Evolutionary conservation across 2,329 filamentous ascomycete genomes (phyloP).

Genomic region (Aureobasidium sp.): DNA sequence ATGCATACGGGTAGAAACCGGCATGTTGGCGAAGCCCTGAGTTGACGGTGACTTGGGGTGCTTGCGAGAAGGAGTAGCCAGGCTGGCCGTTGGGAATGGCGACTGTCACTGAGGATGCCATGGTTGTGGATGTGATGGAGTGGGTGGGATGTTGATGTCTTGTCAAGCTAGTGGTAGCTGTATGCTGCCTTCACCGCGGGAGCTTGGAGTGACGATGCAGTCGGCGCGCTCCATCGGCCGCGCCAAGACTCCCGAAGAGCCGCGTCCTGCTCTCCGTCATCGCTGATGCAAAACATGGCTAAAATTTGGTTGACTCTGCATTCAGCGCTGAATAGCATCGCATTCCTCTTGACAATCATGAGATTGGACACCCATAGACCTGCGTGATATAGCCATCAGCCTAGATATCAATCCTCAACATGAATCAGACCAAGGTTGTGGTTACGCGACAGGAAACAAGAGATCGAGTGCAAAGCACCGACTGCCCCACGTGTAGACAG

Average conservation of each 20-base stretch:
- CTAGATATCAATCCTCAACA: neutral
- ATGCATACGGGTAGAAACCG: slow-evolving; percentile 79
- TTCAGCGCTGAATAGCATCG: neutral
- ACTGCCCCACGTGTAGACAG: slow-evolving; percentile 13
- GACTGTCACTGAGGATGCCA: slow-evolving; percentile 14
- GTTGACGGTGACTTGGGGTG: slow-evolving; percentile 34
- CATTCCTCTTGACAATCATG: neutral
- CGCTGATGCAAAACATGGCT: neutral
- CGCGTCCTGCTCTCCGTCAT: neutral
- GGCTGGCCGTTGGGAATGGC: slow-evolving; percentile 25
- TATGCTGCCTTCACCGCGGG: neutral
- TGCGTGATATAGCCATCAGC: neutral
- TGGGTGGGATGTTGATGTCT: neutral
- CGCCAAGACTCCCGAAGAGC: slow-evolving; percentile 3
- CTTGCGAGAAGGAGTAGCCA: slow-evolving; percentile 53
- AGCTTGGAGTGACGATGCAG: slow-evolving; percentile 8
- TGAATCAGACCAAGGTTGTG: neutral
- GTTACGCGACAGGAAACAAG: neutral
- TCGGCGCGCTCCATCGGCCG: neutral
- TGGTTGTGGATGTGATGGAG: slow-evolving; percentile 4
- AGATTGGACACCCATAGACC: neutral
- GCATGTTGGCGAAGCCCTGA: slow-evolving; percentile 56
- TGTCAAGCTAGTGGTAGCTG: neutral
- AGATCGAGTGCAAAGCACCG: neutral
- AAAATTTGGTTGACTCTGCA: slow-evolving; percentile 8